phyloP scores from a whole-genome alignment of 305 asterid genomes.

The Ajuga reptans region DNA sequence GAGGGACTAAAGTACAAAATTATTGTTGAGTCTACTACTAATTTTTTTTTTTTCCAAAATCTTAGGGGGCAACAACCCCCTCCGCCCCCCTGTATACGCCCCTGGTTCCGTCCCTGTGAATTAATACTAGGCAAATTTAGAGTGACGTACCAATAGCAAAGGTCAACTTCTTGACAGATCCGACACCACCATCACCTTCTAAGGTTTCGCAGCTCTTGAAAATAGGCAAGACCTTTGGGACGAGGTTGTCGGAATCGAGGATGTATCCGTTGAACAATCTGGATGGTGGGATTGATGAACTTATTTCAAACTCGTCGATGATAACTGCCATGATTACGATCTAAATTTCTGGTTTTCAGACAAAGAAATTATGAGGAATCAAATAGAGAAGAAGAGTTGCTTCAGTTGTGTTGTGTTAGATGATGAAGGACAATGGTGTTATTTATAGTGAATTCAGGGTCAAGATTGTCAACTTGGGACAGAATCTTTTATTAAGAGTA shows the following conservation, averaged over 20 bases:
- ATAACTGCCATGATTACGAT: conserved; percentile 10
- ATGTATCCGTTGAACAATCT: not conserved
- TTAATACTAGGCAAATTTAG: too few relatives aligned
- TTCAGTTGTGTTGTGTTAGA: not conserved
- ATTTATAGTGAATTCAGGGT: not conserved
- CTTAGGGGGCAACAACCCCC: too few relatives aligned
- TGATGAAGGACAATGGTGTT: not conserved
- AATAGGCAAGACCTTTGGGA: conserved; percentile 3
- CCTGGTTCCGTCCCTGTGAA: too few relatives aligned
- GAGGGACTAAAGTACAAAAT: too few relatives aligned
- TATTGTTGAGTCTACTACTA: too few relatives aligned
- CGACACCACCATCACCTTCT: conserved; percentile 9
- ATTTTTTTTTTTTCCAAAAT: too few relatives aligned
- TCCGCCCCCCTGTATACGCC: too few relatives aligned
- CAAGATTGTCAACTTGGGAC: not conserved
- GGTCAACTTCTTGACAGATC: not conserved
- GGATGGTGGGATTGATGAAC: not conserved
- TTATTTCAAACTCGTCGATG: not conserved
- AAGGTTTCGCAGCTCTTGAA: not conserved
- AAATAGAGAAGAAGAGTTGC: not conserved
- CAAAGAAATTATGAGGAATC: not conserved
- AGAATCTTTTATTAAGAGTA: not conserved
- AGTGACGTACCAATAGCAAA: not conserved
- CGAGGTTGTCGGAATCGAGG: not conserved
- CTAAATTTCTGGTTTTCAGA: not conserved